Evolutionary conservation across 139 green algal genomes (phyloP).

Genomic region (Pleodorina starrii): DNA sequence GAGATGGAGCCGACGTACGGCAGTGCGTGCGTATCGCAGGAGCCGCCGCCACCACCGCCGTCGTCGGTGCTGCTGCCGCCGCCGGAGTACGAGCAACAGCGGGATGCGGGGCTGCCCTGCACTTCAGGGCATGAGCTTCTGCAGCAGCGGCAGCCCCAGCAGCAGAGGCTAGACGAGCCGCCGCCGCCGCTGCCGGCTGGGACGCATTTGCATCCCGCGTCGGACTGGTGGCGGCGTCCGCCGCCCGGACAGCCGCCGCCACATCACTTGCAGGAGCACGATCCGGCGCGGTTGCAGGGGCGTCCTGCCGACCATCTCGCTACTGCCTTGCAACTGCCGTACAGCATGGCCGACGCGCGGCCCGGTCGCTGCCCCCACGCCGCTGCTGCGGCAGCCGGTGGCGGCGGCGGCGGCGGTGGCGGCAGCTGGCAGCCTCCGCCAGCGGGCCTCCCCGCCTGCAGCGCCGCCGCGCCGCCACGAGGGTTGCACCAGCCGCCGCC

Average conservation of each 20-base stretch:
- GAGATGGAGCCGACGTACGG: conserved; percentile 41
- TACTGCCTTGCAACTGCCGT: neutral
- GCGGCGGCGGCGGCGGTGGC: neutral
- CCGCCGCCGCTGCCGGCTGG: neutral
- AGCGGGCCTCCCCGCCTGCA: neutral
- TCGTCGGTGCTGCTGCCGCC: neutral
- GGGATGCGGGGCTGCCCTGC: neutral
- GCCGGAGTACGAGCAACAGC: neutral
- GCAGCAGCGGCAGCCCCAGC: neutral
- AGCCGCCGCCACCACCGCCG: neutral
- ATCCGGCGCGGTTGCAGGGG: no score
- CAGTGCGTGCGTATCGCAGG: neutral
- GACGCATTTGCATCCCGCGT: neutral
- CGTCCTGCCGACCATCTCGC: neutral
- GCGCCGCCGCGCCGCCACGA: no score
- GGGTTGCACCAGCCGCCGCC: neutral
- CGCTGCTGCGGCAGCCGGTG: neutral
- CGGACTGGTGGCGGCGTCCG: neutral
- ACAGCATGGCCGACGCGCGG: neutral
- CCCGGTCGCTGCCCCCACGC: no score
- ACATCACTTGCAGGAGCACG: neutral
- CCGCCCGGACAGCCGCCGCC: no score
- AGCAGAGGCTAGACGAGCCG: neutral
- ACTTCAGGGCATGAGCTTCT: neutral
- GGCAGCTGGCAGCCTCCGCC: neutral